Base-by-base conservation (phyloP, 495 filamentous ascomycete species). In the Aspergillus heteromorphus region DNA sequence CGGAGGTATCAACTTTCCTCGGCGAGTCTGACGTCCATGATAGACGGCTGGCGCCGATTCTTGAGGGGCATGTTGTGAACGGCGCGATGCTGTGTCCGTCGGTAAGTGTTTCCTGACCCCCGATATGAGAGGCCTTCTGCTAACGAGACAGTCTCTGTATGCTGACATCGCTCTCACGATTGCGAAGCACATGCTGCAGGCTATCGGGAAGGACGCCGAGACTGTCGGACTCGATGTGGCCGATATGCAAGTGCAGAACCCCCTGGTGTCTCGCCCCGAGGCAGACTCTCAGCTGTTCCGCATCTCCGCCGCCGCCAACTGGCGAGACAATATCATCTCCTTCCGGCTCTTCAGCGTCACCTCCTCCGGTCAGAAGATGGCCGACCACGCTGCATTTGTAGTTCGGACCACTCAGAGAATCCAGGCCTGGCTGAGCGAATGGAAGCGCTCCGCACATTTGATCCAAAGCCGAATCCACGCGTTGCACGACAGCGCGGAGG, bases 241-340 rank as follows among this genome's bases (percentile, higher is more conserved):
- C 13, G 61, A 83, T n/a, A 81, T 87, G 80, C 71, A 79, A 53
- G 81, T 86, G 1, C 74, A 76, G 17, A 85, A 85, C 66, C 74
- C 82, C 1, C 71, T 86, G 38, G 78, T 88, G 25, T 78, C 81
- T 34, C 71, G 74, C 42, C 55, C 41, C 34, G 71, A 84, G 64
- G 69, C 68, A 13, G 2, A 10, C 48, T 63, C 71, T 25, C 68
- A 76, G 43, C 56, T 74, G 16, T 60, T 63, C 27, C 54, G 56
- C 16, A 48, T 57, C 1, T 51, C 57, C 47, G 56, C 59, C 2
- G 53, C 54, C 8, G 60, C 89, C 80, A 81, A 79, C 47, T 68
- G 71, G 47, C 54, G 63, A 16, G 45, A 57, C 8, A 71, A 77
- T 43, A 54, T 61, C 7, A 74, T 70, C 23, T 53, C 57, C 1